Evolutionary conservation across 495 filamentous ascomycete species (phyloP).

Genomic region (Neurospora sp.): DNA sequence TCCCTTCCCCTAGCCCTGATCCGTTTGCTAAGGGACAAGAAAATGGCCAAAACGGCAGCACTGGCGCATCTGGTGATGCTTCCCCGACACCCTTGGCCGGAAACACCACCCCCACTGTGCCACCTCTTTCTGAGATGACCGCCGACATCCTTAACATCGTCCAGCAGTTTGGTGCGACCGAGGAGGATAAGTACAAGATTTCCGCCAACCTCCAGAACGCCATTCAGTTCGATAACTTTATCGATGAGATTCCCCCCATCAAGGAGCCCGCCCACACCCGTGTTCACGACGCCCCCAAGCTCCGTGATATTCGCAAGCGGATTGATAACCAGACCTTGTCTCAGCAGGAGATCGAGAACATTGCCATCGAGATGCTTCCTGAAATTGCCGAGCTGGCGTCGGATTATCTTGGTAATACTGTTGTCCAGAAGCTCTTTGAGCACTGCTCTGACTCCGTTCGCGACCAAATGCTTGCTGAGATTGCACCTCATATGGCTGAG

Average conservation of each 20-base stretch:
- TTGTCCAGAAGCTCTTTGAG: conserved; percentile 98
- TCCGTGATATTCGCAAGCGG: conserved; percentile 91
- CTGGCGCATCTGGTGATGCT: conserved; percentile 37
- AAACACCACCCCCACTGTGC: conserved; percentile 51
- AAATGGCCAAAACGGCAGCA: conserved; percentile 23
- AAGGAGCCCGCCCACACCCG: conserved; percentile 83
- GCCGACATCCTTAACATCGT: conserved; percentile 81
- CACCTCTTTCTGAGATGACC: conserved; percentile 64
- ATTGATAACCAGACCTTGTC: conserved; percentile 91
- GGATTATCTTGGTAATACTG: conserved; percentile 95
- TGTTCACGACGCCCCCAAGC: conserved; percentile 87
- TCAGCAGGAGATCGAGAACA: conserved; percentile 80
- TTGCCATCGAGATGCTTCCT: conserved; percentile 83
- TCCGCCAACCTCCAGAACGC: conserved; percentile 62
- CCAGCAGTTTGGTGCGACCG: conserved; percentile 73
- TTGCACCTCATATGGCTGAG: conserved; percentile 85
- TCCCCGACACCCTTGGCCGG: conserved; percentile 26
- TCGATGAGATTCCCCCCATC: conserved; percentile 79
- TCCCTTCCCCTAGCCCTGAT: conserved; percentile 93
- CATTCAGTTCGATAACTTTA: conserved; percentile 60
- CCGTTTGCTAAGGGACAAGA: conserved; percentile 53
- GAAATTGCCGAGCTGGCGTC: conserved; percentile 92
- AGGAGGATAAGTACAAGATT: conserved; percentile 70
- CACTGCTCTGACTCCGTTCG: conserved; percentile 84
- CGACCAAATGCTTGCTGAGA: conserved; percentile 81